phyloP scores from a whole-genome alignment of 208 protist species.

The Naegleria gruberi region DNA sequence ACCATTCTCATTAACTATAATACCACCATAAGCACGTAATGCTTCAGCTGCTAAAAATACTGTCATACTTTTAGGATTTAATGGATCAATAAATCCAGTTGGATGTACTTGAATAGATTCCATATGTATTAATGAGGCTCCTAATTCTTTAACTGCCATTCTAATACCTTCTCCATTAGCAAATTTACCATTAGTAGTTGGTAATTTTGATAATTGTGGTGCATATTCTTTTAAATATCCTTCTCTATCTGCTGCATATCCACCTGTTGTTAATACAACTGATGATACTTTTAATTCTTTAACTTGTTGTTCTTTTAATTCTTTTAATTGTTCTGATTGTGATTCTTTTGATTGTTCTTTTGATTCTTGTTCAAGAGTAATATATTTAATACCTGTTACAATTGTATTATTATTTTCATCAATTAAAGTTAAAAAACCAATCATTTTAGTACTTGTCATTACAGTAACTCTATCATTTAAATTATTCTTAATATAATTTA shows the following conservation, averaged over 20 bases:
- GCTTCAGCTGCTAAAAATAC: conserved; percentile 88
- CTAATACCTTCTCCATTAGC: conserved; percentile 65
- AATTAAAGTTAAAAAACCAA: conserved; percentile 38
- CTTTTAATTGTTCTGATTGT: conserved; percentile 47
- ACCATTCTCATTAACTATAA: conserved; percentile 67
- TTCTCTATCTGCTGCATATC: conserved; percentile 49
- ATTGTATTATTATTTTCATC: conserved; percentile 69
- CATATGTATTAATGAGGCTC: conserved; percentile 53
- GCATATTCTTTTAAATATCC: conserved; percentile 54
- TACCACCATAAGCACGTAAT: conserved; percentile 74
- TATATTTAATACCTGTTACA: neutral
- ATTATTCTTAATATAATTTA: conserved; percentile 26
- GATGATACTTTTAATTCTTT: conserved; percentile 44
- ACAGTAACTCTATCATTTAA: neutral
- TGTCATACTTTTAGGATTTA: conserved; percentile 55
- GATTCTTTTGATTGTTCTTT: conserved; percentile 47
- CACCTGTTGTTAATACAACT: conserved; percentile 70
- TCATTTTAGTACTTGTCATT: neutral
- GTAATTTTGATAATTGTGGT: conserved; percentile 53
- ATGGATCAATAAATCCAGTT: conserved; percentile 76
- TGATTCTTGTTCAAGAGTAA: neutral
- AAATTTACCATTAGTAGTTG: conserved; percentile 74
- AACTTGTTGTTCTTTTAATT: conserved; percentile 46
- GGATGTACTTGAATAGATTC: conserved; percentile 75
- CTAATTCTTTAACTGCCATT: conserved; percentile 49